Evolutionary conservation across 306 rosid genomes (phyloP), one percentile per base, ranked within the genome.

Genomic region (Rosa persica): DNA sequence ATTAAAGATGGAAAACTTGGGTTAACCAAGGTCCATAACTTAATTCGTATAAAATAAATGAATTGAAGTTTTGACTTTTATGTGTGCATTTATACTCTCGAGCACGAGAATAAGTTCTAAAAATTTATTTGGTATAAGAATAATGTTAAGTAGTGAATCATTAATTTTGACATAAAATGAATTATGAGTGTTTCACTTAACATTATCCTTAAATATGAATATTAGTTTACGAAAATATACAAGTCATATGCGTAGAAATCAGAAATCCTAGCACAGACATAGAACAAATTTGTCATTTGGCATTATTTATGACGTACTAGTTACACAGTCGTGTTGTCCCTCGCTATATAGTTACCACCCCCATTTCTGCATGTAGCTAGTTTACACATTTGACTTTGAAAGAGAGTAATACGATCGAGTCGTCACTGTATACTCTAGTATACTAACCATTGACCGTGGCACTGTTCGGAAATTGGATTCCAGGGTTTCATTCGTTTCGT

Each of bases 381-480:
- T 5, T 1, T 4, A 0, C 40, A 62, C 6, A 30, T 34, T 25
- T 64, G 69, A 64, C 69, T 64, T 34, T 16, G 10, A 27, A 13
- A 62, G 44, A 64, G 5, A 25, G 66, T 38, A 25, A 62, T 62
- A 27, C 2, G 43, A 30, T 13, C 8, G 8, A 13, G 13, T 9
- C 47, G 27, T 38, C n/a, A 64, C 48, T 66, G 46, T 38, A 34
- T 64, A 30, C 20, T 10, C 48, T 38, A 34, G 27, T 19, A 48
- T 66, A 17, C 47, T 66, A 11, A 36, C 70, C 46, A 36, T 11
- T 38, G 47, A 66, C 70, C 20, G 38, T 4, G 44, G 10, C 12
- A 66, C 71, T 66, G 71, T 66, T 66, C 19, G 43, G 68, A 30
- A 60, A 30, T 62, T 66, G 47, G 13, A 66, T 66, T 42, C 43